Conservation (phyloP, 2,329 filamentous ascomycete species). For the Stemphylium vesicarium region DNA sequence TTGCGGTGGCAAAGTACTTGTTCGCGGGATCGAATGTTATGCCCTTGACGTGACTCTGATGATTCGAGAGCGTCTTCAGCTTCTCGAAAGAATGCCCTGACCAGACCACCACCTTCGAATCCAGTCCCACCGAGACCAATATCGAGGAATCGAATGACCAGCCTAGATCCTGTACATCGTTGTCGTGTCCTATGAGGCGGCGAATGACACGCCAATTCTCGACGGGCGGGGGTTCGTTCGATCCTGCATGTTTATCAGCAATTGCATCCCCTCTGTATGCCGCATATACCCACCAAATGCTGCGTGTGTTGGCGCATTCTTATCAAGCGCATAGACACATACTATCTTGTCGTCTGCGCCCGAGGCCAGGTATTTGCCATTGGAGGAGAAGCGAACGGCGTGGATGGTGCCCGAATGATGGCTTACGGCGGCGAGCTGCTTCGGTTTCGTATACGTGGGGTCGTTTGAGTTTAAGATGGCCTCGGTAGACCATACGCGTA, state of each 20-base stretch:
- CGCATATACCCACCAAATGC: slow-evolving; percentile 70
- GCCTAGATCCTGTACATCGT: slow-evolving; percentile 96
- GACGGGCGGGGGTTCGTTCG: slow-evolving; percentile 87
- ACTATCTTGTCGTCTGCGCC: slow-evolving; percentile 99
- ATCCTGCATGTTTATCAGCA: slow-evolving; percentile 57
- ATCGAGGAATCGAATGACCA: slow-evolving; percentile 98
- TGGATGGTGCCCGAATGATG: slow-evolving; percentile 98
- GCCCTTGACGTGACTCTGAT: slow-evolving; percentile 97
- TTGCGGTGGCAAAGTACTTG: slow-evolving; percentile 98
- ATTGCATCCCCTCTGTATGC: slow-evolving; percentile 5
- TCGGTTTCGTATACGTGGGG: slow-evolving; percentile 74
- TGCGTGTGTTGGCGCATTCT: slow-evolving; percentile 75
- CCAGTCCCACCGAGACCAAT: slow-evolving; percentile 91
- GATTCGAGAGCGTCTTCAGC: slow-evolving; percentile 88
- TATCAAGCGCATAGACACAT: slow-evolving; percentile 91
- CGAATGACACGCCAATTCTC: slow-evolving; percentile 98
- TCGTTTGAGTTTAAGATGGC: slow-evolving; percentile 84
- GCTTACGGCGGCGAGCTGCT: slow-evolving; percentile 96
- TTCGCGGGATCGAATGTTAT: slow-evolving; percentile 98
- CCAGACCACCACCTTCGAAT: slow-evolving; percentile 98
- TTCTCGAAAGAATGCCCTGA: slow-evolving; percentile 98
- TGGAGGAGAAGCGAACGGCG: slow-evolving; percentile 94
- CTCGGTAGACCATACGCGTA: slow-evolving; percentile 97
- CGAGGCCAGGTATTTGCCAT: slow-evolving; percentile 92
- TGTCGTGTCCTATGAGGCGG: slow-evolving; percentile 93